phyloP scores from a whole-genome alignment of 176 grass and related monocot species.

The Cymbopogon citratus region DNA sequence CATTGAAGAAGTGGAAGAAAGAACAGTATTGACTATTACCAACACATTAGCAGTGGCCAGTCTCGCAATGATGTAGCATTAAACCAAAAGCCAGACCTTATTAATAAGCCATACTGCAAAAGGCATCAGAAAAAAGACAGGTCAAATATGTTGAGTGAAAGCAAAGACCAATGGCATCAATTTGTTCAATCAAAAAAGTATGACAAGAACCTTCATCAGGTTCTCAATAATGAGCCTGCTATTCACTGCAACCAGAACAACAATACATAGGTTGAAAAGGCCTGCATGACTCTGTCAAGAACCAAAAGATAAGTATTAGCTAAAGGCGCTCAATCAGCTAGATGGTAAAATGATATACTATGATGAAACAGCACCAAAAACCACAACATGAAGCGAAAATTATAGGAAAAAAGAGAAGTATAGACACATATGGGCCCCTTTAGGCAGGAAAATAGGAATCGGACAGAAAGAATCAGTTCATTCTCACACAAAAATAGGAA shows the following conservation, averaged over 20 bases:
- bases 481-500: no score
- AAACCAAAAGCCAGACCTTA: constrained; percentile 97
- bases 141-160: neutral
- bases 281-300: constrained; percentile 88
- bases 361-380: neutral
- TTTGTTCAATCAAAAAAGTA: constrained; percentile 9
- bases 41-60: constrained; percentile 97
- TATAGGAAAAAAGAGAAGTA: neutral
- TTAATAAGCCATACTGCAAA: constrained; percentile 91
- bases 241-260: constrained; percentile 90
- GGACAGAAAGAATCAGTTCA: neutral
- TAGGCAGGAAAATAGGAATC: neutral
- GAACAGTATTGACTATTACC: constrained; percentile 44
- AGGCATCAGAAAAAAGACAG: constrained; percentile 9
- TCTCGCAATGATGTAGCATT: constrained; percentile 74
- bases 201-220: constrained; percentile 81
- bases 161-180: neutral
- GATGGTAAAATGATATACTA: neutral
- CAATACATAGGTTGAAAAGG: constrained; percentile 94
- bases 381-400: neutral
- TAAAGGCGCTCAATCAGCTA: neutral
- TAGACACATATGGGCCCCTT: neutral
- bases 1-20: neutral
- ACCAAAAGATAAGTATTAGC: constrained; percentile 18
- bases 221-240: constrained; percentile 96